Conservation (phyloP, 1,284 basidiomycete genomes). For the Pseudozyma sp. region DNA sequence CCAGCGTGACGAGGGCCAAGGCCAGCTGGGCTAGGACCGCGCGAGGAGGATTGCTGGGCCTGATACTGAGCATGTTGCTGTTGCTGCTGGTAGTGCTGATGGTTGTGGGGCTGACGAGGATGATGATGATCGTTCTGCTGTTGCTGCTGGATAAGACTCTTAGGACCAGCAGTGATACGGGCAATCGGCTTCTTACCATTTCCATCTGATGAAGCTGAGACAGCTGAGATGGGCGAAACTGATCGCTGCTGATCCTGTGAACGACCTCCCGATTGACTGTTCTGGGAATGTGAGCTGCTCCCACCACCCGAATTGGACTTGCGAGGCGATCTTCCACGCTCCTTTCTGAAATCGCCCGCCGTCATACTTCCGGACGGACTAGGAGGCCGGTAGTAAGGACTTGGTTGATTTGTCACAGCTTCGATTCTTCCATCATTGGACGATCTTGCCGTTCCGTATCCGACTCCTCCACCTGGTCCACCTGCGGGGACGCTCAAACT, state of each 20-base stretch:
- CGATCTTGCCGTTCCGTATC: constrained; percentile 54
- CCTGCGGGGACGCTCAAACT: constrained; percentile 60
- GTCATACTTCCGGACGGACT: constrained; percentile 46
- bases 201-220: constrained; percentile 5
- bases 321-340: constrained; percentile 36
- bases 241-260: constrained; percentile 8
- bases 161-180: constrained; percentile 43
- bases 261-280: constrained; percentile 1
- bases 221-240: constrained; percentile 18
- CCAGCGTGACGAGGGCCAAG: constrained; percentile 13
- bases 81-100: no score
- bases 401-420: constrained; percentile 10
- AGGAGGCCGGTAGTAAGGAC: constrained; percentile 31
- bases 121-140: constrained; percentile 13
- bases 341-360: constrained; percentile 48
- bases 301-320: constrained; percentile 14
- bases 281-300: constrained; percentile 5
- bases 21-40: constrained; percentile 18
- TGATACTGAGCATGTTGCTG: constrained; percentile 1
- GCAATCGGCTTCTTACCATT: constrained; percentile 31
- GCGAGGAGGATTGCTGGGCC: constrained; percentile 8
- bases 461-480: constrained; percentile 59
- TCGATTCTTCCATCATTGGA: constrained; percentile 61
- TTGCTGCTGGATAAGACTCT: constrained; percentile 39
- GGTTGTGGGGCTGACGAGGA: not conserved